Evolutionary conservation across 2,329 filamentous ascomycete genomes (phyloP).

Genomic region (Passalora sequoiae): DNA sequence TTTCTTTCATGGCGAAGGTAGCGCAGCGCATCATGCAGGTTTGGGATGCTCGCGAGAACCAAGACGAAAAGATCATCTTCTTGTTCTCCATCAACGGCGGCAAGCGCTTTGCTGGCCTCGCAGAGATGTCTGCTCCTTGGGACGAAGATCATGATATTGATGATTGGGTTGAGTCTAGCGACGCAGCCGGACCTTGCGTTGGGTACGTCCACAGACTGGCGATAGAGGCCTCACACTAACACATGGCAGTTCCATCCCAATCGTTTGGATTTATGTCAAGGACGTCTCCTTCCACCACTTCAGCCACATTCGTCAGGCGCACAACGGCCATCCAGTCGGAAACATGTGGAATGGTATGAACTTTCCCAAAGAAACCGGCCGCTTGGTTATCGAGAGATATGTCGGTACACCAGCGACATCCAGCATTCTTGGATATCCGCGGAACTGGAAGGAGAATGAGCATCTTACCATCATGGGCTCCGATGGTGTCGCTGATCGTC

Average conservation of each 20-base stretch:
- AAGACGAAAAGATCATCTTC: slow-evolving; percentile 25
- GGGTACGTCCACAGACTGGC: slow-evolving; percentile 13
- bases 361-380: slow-evolving; percentile 24
- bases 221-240: slow-evolving; percentile 12
- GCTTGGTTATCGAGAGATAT: slow-evolving; percentile 26
- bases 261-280: slow-evolving; percentile 30
- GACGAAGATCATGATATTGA: slow-evolving; percentile 16
- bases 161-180: slow-evolving; percentile 19
- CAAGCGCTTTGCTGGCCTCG: slow-evolving; percentile 30
- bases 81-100: slow-evolving; percentile 30
- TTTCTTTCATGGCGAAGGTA: slow-evolving; percentile 23
- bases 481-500: slow-evolving; percentile 2
- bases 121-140: slow-evolving; percentile 28
- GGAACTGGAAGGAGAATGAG: slow-evolving; percentile 16
- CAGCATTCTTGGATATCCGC: slow-evolving; percentile 20
- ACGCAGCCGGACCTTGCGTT: slow-evolving; percentile 8
- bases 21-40: slow-evolving; percentile 27
- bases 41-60: slow-evolving; percentile 19
- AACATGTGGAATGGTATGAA: slow-evolving; percentile 36
- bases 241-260: slow-evolving; percentile 22
- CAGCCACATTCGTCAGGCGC: slow-evolving; percentile 22
- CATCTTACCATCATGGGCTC: neutral
- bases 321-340: slow-evolving; percentile 22
- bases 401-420: slow-evolving; percentile 20
- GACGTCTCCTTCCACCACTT: slow-evolving; percentile 28